Percentiles rank a stretch among this genome's conserved stretches.
Evolutionary conservation across 2,329 filamentous ascomycete species (phyloP).

Genomic region (Sphaerulina musiva): DNA sequence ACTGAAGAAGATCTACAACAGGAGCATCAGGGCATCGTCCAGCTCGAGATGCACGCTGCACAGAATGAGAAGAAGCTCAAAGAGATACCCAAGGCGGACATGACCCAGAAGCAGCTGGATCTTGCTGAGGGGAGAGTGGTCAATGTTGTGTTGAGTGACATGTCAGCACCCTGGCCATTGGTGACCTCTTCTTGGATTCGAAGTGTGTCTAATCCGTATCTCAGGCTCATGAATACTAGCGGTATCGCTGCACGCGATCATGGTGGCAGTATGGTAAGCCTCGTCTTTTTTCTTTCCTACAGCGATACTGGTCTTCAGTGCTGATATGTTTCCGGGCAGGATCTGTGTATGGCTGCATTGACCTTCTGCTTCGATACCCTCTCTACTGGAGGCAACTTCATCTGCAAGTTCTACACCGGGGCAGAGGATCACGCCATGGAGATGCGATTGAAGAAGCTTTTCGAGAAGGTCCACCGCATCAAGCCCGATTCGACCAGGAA

Average conservation of each 20-base stretch:
- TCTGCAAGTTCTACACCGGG: conserved; percentile 97
- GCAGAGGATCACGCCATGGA: conserved; percentile 76
- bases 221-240: conserved; percentile 99
- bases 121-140: conserved; percentile 54
- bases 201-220: conserved; percentile 90
- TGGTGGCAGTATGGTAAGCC: conserved; percentile 81
- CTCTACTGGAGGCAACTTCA: conserved; percentile 74
- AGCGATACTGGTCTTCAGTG: neutral
- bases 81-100: conserved; percentile 11
- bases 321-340: conserved; percentile 47
- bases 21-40: conserved; percentile 55
- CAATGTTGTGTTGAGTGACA: conserved; percentile 94
- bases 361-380: conserved; percentile 80
- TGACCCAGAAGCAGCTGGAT: conserved; percentile 23
- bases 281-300: conserved; percentile 7
- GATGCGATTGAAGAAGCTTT: conserved; percentile 65
- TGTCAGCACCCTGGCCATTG: conserved; percentile 94
- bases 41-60: conserved; percentile 51
- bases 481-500: conserved; percentile 87
- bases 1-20: conserved; percentile 39
- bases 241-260: conserved; percentile 83
- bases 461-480: conserved; percentile 72
- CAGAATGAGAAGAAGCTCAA: conserved; percentile 9
- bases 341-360: conserved; percentile 80
- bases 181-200: conserved; percentile 71